Percentiles rank a stretch among this genome's conserved stretches.
Conservation (phyloP, 345 rosid species). For the Geranium brycei region DNA sequence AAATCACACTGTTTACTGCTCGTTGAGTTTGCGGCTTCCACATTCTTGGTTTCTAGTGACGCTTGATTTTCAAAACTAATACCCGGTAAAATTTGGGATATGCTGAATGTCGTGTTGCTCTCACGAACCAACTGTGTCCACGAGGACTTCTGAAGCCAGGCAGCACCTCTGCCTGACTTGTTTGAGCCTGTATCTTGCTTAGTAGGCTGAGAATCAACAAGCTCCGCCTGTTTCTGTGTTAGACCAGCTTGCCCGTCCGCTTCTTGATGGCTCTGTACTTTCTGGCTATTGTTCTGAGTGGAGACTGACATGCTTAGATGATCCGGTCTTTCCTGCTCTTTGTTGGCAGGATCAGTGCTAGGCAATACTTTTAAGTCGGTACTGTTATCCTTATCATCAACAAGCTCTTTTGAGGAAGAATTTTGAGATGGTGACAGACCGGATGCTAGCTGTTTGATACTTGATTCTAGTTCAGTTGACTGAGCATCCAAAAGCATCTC, state of each 20-base stretch:
- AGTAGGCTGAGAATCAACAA: conserved; percentile 13
- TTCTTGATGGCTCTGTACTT: neutral
- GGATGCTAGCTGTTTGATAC: neutral
- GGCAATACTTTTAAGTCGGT: neutral
- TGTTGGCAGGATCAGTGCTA: neutral
- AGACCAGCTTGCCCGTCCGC: neutral
- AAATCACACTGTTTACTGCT: conserved; percentile 9
- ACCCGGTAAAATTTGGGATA: conserved; percentile 46
- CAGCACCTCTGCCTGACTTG: conserved; percentile 45
- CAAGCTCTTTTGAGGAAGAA: neutral
- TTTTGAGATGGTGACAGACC: neutral
- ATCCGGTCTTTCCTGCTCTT: neutral
- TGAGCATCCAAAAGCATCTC: neutral
- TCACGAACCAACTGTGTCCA: conserved; percentile 72
- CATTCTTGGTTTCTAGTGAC: conserved; percentile 6
- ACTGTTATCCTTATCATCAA: neutral
- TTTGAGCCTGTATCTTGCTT: conserved; percentile 12
- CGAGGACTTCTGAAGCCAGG: conserved; percentile 68
- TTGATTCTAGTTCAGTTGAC: neutral
- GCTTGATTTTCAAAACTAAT: conserved; percentile 18
- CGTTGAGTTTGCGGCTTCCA: conserved; percentile 6
- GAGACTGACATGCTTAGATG: neutral
- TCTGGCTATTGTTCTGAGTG: neutral
- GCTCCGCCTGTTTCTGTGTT: conserved; percentile 2
- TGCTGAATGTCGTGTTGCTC: conserved; percentile 40